Base-by-base conservation (phyloP, 2,329 filamentous ascomycete genomes). In the Fusarium sp. region DNA sequence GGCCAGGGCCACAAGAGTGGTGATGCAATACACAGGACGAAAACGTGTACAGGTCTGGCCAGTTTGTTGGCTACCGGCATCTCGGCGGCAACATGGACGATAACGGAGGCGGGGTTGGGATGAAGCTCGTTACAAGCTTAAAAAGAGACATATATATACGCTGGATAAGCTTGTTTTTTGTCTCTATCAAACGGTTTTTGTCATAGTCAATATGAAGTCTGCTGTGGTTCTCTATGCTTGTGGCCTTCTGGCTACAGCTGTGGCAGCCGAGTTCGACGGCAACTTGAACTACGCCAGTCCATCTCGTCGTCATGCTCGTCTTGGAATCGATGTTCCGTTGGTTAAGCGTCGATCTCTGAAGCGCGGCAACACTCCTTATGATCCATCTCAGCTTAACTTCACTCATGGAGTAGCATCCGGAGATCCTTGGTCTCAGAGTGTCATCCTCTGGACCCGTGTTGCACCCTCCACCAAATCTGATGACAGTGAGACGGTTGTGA, bases 281-380 rank as follows among this genome's bases (percentile, higher is more conserved):
- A 93, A 93, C 78, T 79, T 93, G 69, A 93, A 93, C 82, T 94
- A 93, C 79, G 85, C 86, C 56, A 91, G 89, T 75, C 91, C 92
- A 11, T 93, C 91, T 3, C 85, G 88, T 45, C 87, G 91, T 48
- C 91, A 93, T 73, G 86, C 88, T 8, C 84, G 85, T 42, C 84
- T 94, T 17, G 91, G 91, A 10, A 88, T 94, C 51, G 87, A 90
- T n/a, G 85, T 93, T 88, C 79, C 86, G 4, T 44, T 75, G 0
- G 60, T 75, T 15, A 73, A 70, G n/a, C 72, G 72, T 24, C 72
- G 72, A 45, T 72, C 68, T 13, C 28, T 55, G 14, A 74, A 74
- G 61, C 72, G 72, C 4, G 60, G 64, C 0, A 70, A 57, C 10
- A 52, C 67, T 3, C 55, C 65, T 14, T 57, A 75, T 13, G 41